Conservation (phyloP, 164 flowering plant species). For the Buxus sempervirens region DNA sequence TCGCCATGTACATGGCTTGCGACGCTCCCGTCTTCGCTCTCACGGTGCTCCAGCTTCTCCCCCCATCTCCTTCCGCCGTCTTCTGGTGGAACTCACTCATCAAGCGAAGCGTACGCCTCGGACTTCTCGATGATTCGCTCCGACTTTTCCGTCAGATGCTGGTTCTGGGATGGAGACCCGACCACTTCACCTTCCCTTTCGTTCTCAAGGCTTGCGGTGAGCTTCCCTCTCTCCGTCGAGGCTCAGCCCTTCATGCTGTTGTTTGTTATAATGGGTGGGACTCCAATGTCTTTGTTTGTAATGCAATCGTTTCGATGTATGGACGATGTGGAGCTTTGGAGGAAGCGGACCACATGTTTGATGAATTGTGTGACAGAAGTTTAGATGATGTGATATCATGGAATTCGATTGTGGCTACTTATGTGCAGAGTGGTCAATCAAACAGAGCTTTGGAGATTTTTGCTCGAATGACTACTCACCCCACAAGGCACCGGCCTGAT, state of each 20-base stretch:
- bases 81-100: constrained; percentile 54
- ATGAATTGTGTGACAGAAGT: constrained; percentile 45
- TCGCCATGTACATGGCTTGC: constrained; percentile 28
- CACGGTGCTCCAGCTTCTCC: constrained; percentile 17
- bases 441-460: constrained; percentile 42
- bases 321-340: constrained; percentile 44
- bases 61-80: constrained; percentile 25
- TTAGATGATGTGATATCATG: constrained; percentile 56
- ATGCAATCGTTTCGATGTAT: constrained; percentile 61
- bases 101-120: constrained; percentile 19
- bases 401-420: constrained; percentile 65
- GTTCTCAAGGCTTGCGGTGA: constrained; percentile 56
- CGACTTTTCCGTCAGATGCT: constrained; percentile 31
- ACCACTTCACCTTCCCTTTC: constrained; percentile 52
- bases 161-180: constrained; percentile 37
- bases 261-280: constrained; percentile 42
- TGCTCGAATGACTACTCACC: constrained; percentile 22
- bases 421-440: constrained; percentile 39
- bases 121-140: constrained; percentile 18
- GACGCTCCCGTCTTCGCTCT: constrained; percentile 26
- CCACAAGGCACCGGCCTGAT: constrained; percentile 34
- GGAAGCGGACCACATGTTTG: constrained; percentile 49
- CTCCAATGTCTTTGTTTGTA: constrained; percentile 65
- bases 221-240: constrained; percentile 30
- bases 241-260: constrained; percentile 42